Evolutionary conservation across 495 filamentous ascomycete genomes (phyloP), one percentile per base, ranked within the genome.

Genomic region (Hypomontagnella submonticulosa): DNA sequence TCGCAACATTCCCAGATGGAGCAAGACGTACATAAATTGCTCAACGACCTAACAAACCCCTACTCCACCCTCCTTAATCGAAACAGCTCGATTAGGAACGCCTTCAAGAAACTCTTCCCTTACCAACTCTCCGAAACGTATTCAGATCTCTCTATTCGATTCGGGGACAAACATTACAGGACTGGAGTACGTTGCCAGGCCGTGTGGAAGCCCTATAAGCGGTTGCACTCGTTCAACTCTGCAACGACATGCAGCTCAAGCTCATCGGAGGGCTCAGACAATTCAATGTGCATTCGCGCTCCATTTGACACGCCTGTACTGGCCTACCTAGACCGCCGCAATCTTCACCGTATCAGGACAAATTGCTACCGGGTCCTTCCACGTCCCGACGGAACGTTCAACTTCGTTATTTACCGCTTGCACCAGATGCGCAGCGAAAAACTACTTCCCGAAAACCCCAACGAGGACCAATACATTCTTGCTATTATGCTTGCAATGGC

Each of bases 401-500:
- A 82, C 47, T 49, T 57, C 16, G 70, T 76, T 0, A 77, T 83
- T 16, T 13, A 55, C 9, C 54, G 70, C 11, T 60, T 83, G 7
- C 76, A 81, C 33, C 46, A 65, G 13, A 50, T 78, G 4, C 77
- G 79, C 7, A 71, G 73, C 15, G 77, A 75, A 67, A 66, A 66
- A 38, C 53, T 81, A n/a, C 38, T 76, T 0, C 81, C 81, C 0
- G 61, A 70, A 8, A 71, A 80, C 27, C 43, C 49, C n/a, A 71
- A 77, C 23, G 75, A 82, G 13, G 81, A 83, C 63, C 61, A 78
- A 0, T 77, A 80, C 51, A 69, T 81, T 15, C 66, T 81, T 30
- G 78, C 69, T 16, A 71, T 72, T 12, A 74, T 82, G 49, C 8
- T 83, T 8, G 73, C 78, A 27, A 79, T 83, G 77, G 80, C 80